Conservation (phyloP, 2,329 filamentous ascomycete genomes). For the Talaromyces atroroseus region DNA sequence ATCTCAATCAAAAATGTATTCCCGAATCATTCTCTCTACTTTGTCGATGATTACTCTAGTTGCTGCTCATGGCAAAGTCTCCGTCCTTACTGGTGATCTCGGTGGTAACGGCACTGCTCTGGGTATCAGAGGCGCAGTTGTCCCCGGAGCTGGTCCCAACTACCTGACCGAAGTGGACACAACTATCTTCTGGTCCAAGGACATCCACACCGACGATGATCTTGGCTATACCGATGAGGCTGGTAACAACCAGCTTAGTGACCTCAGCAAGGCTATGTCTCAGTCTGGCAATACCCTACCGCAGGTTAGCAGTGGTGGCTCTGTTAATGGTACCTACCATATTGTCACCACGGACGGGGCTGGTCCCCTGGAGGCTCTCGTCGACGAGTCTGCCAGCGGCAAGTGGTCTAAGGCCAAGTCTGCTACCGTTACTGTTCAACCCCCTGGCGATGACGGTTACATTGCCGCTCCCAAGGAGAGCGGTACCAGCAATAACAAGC, state of each 20-base stretch:
- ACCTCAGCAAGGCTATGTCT: slow-evolving; percentile 1
- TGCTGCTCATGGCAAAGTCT: slow-evolving; percentile 11
- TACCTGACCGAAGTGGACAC: slow-evolving; percentile 10
- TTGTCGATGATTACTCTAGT: slow-evolving; percentile 1
- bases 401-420: slow-evolving; percentile 7
- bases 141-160: slow-evolving; percentile 10
- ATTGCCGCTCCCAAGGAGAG: background rate
- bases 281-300: slow-evolving; percentile 2
- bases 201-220: slow-evolving; percentile 8
- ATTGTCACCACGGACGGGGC: slow-evolving; percentile 11
- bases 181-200: slow-evolving; percentile 8
- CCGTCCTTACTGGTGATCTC: slow-evolving; percentile 9
- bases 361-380: slow-evolving; percentile 7
- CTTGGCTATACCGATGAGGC: slow-evolving; percentile 5
- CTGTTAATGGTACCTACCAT: slow-evolving; percentile 6
- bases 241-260: slow-evolving; percentile 8
- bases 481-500: background rate
- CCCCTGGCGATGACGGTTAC: background rate
- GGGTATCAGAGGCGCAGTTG: slow-evolving; percentile 7
- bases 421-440: slow-evolving; percentile 3
- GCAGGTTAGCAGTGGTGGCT: slow-evolving; percentile 12
- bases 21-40: background rate
- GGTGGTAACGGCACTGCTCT: slow-evolving; percentile 12
- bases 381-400: slow-evolving; percentile 6
- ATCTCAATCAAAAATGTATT: slow-evolving; percentile 4